These are phyloP conservation scores for Chaetomium sp. DNA, from an alignment of 2,329 filamentous ascomycete species.

Conservation along the genomic window DNA sequence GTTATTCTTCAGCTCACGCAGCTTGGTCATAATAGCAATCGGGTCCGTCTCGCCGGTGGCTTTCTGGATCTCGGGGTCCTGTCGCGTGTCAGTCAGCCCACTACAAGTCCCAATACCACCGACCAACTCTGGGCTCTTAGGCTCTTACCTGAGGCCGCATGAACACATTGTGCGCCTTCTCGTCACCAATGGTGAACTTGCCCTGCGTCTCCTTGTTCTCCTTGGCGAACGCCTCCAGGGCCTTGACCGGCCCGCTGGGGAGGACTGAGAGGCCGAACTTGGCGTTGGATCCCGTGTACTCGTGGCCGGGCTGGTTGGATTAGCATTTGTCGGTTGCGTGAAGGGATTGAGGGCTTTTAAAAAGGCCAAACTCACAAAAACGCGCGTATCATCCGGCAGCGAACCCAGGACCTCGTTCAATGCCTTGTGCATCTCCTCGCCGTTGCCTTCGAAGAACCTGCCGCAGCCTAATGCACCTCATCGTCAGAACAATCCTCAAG, in stretches of 20 bases:
- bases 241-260: conserved; percentile 68
- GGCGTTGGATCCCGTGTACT: conserved; percentile 96
- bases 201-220: conserved; percentile 85
- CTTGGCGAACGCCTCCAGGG: conserved; percentile 68
- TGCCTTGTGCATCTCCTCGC: conserved; percentile 86
- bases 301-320: conserved; percentile 65
- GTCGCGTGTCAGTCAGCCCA: conserved; percentile 11
- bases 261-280: conserved; percentile 76
- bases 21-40: conserved; percentile 73
- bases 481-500: not conserved
- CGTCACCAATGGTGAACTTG: conserved; percentile 92
- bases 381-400: conserved; percentile 82
- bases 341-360: not conserved
- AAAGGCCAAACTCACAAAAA: conserved; percentile 60
- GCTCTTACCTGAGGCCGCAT: conserved; percentile 73
- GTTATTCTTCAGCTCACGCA: conserved; percentile 88
- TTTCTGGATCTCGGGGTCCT: conserved; percentile 81
- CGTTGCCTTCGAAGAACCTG: conserved; percentile 88
- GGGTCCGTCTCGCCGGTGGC: conserved; percentile 74
- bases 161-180: conserved; percentile 97
- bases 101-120: not conserved
- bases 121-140: not conserved
- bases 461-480: conserved; percentile 62
- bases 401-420: conserved; percentile 77
- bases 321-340: not conserved